Evolutionary conservation across 495 filamentous ascomycete species (phyloP), one percentile per base, ranked within the genome.

Genomic region (Penicillium manginii): DNA sequence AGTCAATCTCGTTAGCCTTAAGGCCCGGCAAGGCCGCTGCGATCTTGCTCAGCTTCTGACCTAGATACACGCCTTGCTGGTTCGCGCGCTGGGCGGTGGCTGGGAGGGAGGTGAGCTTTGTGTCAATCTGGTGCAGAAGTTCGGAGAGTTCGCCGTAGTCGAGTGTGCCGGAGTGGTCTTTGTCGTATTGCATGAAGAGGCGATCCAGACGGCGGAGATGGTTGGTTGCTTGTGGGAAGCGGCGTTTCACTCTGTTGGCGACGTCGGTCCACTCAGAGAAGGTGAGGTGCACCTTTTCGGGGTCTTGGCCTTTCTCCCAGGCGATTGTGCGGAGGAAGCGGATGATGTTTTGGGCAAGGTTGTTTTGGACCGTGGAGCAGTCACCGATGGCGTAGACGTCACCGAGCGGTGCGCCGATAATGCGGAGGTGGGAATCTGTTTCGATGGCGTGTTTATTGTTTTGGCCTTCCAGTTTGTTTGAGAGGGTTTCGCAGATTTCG

Each of bases 331-430:
- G 92, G 8, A 98, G 80, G 76, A 98, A 98, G 15, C 83, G 83
- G 48, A 96, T 79, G 60, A 98, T 86, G 78, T 97, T 87, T 59
- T 90, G 88, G 21, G 91, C 89, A 6, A 96, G 76, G 67, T 98
- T 98, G 78, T 98, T 98, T 65, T 98, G 96, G 0, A 98, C 96
- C 0, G 94, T 98, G 12, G 89, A 78, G 76, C 94, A 97, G 73
- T 99, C 96, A n/a, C 96, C 96, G 52, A 99, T 91, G 48, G 91
- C 91, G 70, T 99, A 99, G 31, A 99, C 91, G 65, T 97, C 94
- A 39, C 96, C 94, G 0, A 98, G 78, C 0, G 94, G 96, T 0
- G 96, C 88, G 35, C 96, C 96, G 63, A 89, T 91, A 0, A 99
- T 78, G 40, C 96, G 91, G 7, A 98, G 87, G 72, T 99, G 92